Evolutionary conservation across 305 asterid genomes (phyloP), one percentile per base, ranked within the genome.

Genomic region (Ilex paraguariensis): DNA sequence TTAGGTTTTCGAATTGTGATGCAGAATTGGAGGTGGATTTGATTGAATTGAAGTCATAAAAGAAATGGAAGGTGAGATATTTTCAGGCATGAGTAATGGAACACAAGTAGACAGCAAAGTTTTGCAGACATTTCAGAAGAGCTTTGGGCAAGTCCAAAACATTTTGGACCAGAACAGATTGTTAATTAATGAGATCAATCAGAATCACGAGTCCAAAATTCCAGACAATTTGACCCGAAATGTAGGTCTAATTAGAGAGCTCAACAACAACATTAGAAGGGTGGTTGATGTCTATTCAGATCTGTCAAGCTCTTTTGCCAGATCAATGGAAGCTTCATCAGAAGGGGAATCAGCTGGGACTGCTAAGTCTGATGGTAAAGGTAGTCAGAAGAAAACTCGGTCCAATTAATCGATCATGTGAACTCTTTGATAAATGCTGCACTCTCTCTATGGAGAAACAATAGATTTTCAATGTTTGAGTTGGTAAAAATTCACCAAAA

Each of bases 101-200:
- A 59, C 71, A 10, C 89, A 66, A 61, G 66, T 86, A 21, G 94
- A 91, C 56, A 71, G 82, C 59, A 88, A 86, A 67, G 82, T 81
- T 54, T 61, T 74, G 6, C 93, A 88, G 48, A 78, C 87, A 57
- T 79, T 91, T 66, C 93, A 86, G 71, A 87, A 84, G 59, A 91
- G 82, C 66, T 88, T 80, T 68, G 84, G 78, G 68, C 88, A 84
- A 68, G 97, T 84, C 10, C 97, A 91, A 54, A 82, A 66, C 79
- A 82, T 91, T 64, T 64, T 91, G 75, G 96, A 91, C 70, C 95
- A 91, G 63, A 90, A 90, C 75, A 79, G 95, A 84, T 73, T 90
- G 65, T 63, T 90, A 68, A 87, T 90, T 75, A 81, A 80, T 17
- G 93, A 87, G 92, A 90, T 87, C 9, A 87, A 87, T 66, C 96